Conservation (phyloP, 495 filamentous ascomycete species). For the Neurospora pannonica region DNA sequence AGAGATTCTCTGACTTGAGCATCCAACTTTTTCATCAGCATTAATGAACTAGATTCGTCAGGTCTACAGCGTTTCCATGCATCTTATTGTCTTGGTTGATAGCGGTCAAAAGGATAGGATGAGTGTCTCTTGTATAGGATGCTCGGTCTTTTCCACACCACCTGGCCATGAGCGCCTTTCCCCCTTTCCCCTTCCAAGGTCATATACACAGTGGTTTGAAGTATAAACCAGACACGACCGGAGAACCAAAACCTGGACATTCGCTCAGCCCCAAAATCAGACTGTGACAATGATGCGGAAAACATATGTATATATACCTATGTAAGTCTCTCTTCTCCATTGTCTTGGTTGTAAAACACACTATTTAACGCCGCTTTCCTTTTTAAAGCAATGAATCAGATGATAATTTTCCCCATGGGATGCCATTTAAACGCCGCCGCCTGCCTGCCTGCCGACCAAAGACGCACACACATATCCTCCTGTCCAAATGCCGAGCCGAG, state of each 20-base stretch:
- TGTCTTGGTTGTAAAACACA: neutral
- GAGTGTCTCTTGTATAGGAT: too few species aligned
- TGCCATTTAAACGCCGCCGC: neutral
- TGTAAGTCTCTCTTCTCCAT: neutral
- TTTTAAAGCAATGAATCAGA: neutral
- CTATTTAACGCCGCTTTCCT: neutral
- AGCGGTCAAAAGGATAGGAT: too few species aligned
- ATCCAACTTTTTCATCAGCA: too few species aligned
- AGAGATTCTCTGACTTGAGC: too few species aligned
- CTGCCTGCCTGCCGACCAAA: neutral
- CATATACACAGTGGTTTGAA: too few species aligned
- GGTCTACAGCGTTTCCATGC: too few species aligned
- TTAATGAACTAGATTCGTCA: too few species aligned
- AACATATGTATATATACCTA: neutral
- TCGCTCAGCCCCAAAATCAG: neutral
- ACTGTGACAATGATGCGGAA: neutral
- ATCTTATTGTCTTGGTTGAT: too few species aligned
- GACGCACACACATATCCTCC: neutral
- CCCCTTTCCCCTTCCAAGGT: too few species aligned
- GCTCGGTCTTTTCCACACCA: too few species aligned
- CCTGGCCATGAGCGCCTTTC: too few species aligned
- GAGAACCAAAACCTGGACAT: neutral
- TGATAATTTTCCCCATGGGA: neutral
- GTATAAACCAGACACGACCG: too few species aligned
- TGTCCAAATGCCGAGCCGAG: neutral